These are phyloP conservation scores for Dactylellina leptospora DNA, from an alignment of 2,329 filamentous ascomycete species.

Conservation along the genomic window DNA sequence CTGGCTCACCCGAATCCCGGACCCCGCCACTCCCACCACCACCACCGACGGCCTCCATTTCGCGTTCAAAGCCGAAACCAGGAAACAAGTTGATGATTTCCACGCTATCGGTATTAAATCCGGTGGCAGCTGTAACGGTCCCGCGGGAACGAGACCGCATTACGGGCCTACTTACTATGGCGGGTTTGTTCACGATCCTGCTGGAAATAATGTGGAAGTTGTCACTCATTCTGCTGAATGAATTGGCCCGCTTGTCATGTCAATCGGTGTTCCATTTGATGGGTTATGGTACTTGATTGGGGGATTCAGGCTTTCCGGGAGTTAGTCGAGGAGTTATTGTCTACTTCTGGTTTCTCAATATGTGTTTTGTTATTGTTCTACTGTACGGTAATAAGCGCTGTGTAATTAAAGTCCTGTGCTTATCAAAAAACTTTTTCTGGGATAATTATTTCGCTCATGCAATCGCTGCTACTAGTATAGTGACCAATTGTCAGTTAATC, in stretches of 20 bases:
- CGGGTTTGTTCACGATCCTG: slow-evolving; percentile 30
- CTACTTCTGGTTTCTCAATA: background rate
- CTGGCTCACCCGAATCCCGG: slow-evolving; percentile 27
- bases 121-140: slow-evolving; percentile 35
- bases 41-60: slow-evolving; percentile 29
- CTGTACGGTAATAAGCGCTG: slow-evolving; percentile 22
- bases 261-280: background rate
- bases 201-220: slow-evolving; percentile 46
- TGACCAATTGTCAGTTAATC: too few relatives aligned
- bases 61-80: slow-evolving; percentile 18
- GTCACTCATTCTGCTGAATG: slow-evolving; percentile 22
- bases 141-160: slow-evolving; percentile 15
- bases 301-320: background rate
- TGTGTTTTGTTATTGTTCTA: slow-evolving; percentile 1
- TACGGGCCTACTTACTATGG: slow-evolving; percentile 34
- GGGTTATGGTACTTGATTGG: background rate
- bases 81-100: slow-evolving; percentile 25
- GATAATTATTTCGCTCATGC: too few relatives aligned
- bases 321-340: background rate
- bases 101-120: slow-evolving; percentile 6
- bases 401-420: slow-evolving; percentile 51
- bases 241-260: background rate
- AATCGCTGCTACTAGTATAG: too few relatives aligned
- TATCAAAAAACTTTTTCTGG: background rate
- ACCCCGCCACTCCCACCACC: background rate